Percentiles rank a stretch among this genome's conserved stretches.
phyloP scores from a whole-genome alignment of 2,329 filamentous ascomycete species.

The Pseudogymnoascus sp. region DNA sequence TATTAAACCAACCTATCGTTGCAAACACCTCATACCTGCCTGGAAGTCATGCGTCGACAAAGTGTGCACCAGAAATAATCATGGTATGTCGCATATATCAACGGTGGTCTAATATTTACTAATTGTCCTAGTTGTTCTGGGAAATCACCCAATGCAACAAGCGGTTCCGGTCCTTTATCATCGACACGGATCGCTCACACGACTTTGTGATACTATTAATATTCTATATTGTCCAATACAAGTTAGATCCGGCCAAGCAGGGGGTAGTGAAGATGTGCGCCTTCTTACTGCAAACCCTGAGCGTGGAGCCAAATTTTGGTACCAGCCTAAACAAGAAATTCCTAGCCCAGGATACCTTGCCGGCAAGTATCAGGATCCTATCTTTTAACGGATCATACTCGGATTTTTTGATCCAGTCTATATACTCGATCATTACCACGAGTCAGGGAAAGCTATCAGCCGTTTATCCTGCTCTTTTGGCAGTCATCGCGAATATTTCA shows the following conservation, averaged over 20 bases:
- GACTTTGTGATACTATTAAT: constrained; percentile 86
- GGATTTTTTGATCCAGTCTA: constrained; percentile 91
- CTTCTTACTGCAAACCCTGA: constrained; percentile 92
- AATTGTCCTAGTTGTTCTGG: constrained; percentile 60
- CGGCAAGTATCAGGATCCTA: constrained; percentile 67
- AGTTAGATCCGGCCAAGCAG: constrained; percentile 76
- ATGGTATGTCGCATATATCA: constrained; percentile 40
- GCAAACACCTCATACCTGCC: constrained; percentile 83
- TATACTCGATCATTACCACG: constrained; percentile 82
- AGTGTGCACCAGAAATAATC: constrained; percentile 90
- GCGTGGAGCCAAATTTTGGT: constrained; percentile 85
- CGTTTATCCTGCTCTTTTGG: constrained; percentile 84
- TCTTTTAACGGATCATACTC: constrained; percentile 86
- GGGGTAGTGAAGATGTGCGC: constrained; percentile 93
- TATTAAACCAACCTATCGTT: constrained; percentile 87
- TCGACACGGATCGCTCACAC: constrained; percentile 86
- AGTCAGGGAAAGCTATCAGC: constrained; percentile 86
- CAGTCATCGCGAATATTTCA: constrained; percentile 88
- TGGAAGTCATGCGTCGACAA: constrained; percentile 67
- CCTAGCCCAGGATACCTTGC: constrained; percentile 79
- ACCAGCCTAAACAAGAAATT: constrained; percentile 84
- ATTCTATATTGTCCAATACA: constrained; percentile 88
- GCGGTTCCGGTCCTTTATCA: constrained; percentile 90
- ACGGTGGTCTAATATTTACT: not conserved
- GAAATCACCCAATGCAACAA: constrained; percentile 97